Evolutionary conservation across 2,329 filamentous ascomycete species (phyloP), one percentile per base, ranked within the genome.

Genomic region (Colletotrichum somersetense): DNA sequence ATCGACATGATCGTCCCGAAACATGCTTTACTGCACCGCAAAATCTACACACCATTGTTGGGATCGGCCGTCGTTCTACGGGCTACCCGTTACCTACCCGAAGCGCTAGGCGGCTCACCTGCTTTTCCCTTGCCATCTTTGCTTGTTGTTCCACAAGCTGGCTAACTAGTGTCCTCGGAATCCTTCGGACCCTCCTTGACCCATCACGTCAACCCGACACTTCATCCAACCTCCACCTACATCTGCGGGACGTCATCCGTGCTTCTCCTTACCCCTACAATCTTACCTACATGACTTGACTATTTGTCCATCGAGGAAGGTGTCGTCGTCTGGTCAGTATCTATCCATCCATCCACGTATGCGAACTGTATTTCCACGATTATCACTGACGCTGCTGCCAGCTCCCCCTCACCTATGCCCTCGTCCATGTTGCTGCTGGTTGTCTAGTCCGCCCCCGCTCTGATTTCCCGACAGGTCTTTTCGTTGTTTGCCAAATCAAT

Each of bases 181-280:
- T 72, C 70, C 70, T 72, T 70, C 61, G 50, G 20, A 50, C 61
- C 61, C 12, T 48, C 52, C 42, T 71, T 55, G 30, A 56, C 55
- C 66, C 59, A 59, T 72, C 57, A 68, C 55, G 46, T 35, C 55
- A 48, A 58, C 38, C 50, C 38, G 44, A 46, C 62, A 33, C 40
- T 48, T 66, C 48, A 35, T 67, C 48, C 48, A 40, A 59, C 65
- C 58, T 68, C 65, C 69, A 68, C 65, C 38, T 33, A 20, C 35
- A 33, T 16, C n/a, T 63, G 61, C 61, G 35, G 33, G 46, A 53
- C 33, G 48, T 63, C 61, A 63, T 53, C 48, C 35, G 23, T 46
- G 61, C 61, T 40, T 53, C 61, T 52, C 5, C 35, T 53, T 12
- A 42, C 46, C 46, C 44, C 48, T 38, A 38, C n/a, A 18, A 35